A percentile compares a stretch with the other conserved stretches of the same genome.
Conservation (phyloP, 2,329 filamentous ascomycete species). For the Phialophora macrospora region DNA sequence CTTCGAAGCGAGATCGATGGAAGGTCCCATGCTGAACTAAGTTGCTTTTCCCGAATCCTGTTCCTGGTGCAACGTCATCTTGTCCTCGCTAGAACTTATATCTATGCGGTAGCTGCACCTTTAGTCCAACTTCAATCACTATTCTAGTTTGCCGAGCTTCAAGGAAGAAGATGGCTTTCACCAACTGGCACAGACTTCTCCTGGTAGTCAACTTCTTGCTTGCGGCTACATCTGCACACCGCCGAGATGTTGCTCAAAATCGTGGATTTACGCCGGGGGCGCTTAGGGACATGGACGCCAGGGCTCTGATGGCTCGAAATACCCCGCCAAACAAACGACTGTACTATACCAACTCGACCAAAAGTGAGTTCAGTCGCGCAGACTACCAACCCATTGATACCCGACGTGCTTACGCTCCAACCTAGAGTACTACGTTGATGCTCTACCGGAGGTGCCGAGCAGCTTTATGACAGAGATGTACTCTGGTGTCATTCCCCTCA, state of each 20-base stretch:
- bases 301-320: constrained; percentile 22
- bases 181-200: constrained; percentile 16
- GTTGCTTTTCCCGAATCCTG: constrained; percentile 1
- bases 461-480: constrained; percentile 36
- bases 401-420: not conserved
- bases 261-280: constrained; percentile 27
- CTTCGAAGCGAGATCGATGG: constrained; percentile 3
- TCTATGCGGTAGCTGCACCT: constrained; percentile 25
- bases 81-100: constrained; percentile 15
- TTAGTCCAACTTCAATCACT: constrained; percentile 14
- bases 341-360: constrained; percentile 31
- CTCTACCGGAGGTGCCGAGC: constrained; percentile 31
- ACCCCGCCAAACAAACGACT: constrained; percentile 6
- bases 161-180: constrained; percentile 15
- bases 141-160: not conserved
- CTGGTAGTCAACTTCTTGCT: constrained; percentile 23
- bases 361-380: constrained; percentile 20
- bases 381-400: not conserved
- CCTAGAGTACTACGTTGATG: constrained; percentile 33
- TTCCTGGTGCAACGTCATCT: constrained; percentile 8
- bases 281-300: constrained; percentile 25
- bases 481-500: constrained; percentile 31
- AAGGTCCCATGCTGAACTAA: not conserved
- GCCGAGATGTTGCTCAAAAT: constrained; percentile 23
- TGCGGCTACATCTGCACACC: constrained; percentile 12